Conservation (phyloP, 2,329 filamentous ascomycete genomes). For the Ceratocystis huliohia region DNA sequence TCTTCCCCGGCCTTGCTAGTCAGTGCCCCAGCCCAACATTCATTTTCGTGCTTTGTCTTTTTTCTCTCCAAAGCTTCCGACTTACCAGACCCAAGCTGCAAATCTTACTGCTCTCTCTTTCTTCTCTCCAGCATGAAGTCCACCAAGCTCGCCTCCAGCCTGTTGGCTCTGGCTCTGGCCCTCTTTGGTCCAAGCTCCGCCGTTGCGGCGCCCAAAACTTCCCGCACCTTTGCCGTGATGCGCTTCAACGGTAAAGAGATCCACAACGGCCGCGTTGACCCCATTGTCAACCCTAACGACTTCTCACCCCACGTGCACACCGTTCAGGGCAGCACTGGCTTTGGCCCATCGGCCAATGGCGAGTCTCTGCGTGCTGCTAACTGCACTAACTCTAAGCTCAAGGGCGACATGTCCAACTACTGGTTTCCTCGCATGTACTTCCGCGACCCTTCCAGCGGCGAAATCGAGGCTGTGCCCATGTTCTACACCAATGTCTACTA, state of each 20-base stretch:
- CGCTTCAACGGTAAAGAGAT: constrained; percentile 55
- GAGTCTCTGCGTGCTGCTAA: constrained; percentile 45
- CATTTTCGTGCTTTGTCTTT: constrained; percentile 15
- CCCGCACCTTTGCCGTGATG: constrained; percentile 53
- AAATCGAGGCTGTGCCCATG: constrained; percentile 52
- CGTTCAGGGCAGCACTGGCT: constrained; percentile 58
- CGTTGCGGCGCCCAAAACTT: constrained; percentile 26
- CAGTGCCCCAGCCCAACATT: not conserved
- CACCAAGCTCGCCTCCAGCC: constrained; percentile 18
- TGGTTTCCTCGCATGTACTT: constrained; percentile 66
- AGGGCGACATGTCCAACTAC: constrained; percentile 60
- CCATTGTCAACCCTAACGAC: constrained; percentile 51
- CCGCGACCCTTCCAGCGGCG: constrained; percentile 46
- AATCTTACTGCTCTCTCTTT: not conserved
- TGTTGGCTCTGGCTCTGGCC: constrained; percentile 21
- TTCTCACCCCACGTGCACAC: constrained; percentile 54
- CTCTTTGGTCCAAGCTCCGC: no score
- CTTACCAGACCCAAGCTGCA: constrained; percentile 21
- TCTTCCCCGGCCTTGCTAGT: not conserved
- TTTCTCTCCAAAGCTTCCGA: constrained; percentile 28
- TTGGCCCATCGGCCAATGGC: constrained; percentile 49
- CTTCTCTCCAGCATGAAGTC: constrained; percentile 29
- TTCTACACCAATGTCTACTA: constrained; percentile 71
- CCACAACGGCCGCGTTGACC: constrained; percentile 51
- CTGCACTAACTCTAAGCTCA: constrained; percentile 59